Base-by-base conservation (phyloP, 371 early-diverging fungal species). In the Umbelopsis sp. region DNA sequence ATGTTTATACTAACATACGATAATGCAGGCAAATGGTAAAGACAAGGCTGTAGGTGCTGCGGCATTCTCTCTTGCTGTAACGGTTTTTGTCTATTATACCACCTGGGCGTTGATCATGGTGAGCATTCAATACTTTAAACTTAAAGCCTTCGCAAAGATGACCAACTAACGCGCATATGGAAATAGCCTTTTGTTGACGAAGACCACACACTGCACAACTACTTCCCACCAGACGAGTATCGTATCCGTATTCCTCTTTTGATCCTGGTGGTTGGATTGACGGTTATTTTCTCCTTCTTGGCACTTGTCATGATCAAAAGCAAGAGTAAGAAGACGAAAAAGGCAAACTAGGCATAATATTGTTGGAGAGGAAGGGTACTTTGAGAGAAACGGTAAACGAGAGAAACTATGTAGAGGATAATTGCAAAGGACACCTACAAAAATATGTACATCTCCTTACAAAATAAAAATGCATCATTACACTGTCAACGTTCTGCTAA, bases 51-150 rank as follows among this genome's bases (percentile, higher is more conserved):
- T 94, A 9, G 97, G 97, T 6, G 91, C 89, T 6, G 75, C 85
- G 45, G 83, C 94, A 12, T 88, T 95, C 63, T 85, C 87, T 50
- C 71, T 91, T 44, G 87, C 90, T 24, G 72, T 89, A 11, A 74
- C 87, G 46, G 85, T 95, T 50, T 96, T 96, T 74, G 69, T 87
- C 45, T 97, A 97, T 80, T 97, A 97, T 82, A 90, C 96, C 10
- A 75, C 91, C 50, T 97, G 97, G 97, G 92, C 91, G 1, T 81
- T 97, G 48, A 81, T 96, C 53, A 90, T 97, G 90, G 93, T 93
- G 79, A 68, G 76, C 18, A 41, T 41, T 41, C 41, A 41, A 41
- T 41, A 41, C 12, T 41, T 41, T 5, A 7, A 5, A 41, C 41
- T 41, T 12, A 41, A 10, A 12, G 41, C 41, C 12, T 41, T 41